Percentiles rank a stretch among this genome's conserved stretches.
phyloP scores from a whole-genome alignment of 306 rosid genomes.

The Cucumis melo region DNA sequence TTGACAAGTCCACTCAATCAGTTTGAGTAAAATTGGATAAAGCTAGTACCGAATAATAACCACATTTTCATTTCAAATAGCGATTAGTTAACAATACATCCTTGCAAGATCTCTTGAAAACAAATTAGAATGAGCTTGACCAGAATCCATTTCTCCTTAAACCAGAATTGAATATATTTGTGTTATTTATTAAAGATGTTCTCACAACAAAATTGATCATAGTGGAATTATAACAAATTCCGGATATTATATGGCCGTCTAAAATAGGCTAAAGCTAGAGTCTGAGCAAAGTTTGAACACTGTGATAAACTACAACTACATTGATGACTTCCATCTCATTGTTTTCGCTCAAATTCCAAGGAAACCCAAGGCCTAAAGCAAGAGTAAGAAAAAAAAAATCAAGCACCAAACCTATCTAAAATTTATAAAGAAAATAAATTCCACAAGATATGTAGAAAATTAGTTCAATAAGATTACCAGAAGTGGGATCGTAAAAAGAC shows the following conservation, averaged over 20 bases:
- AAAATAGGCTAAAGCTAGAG: not conserved
- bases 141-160: not conserved
- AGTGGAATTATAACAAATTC: not conserved
- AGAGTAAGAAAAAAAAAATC: not conserved
- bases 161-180: not conserved
- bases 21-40: not conserved
- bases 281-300: not conserved
- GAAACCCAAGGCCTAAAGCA: not conserved
- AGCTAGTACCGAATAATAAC: not conserved
- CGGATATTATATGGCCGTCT: not conserved
- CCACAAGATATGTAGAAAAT: not conserved
- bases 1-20: not conserved
- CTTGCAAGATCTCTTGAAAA: not conserved
- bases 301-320: not conserved
- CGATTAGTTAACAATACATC: not conserved
- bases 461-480: constrained; percentile 28
- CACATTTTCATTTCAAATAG: not conserved
- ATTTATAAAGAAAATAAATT: not conserved
- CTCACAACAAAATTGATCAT: not conserved
- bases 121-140: not conserved
- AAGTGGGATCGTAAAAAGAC: constrained; percentile 75
- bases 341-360: not conserved
- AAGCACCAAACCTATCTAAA: not conserved
- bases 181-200: not conserved
- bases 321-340: not conserved